Conservation (phyloP, 768 basidiomycete species). For the Tricholomella constricta region DNA sequence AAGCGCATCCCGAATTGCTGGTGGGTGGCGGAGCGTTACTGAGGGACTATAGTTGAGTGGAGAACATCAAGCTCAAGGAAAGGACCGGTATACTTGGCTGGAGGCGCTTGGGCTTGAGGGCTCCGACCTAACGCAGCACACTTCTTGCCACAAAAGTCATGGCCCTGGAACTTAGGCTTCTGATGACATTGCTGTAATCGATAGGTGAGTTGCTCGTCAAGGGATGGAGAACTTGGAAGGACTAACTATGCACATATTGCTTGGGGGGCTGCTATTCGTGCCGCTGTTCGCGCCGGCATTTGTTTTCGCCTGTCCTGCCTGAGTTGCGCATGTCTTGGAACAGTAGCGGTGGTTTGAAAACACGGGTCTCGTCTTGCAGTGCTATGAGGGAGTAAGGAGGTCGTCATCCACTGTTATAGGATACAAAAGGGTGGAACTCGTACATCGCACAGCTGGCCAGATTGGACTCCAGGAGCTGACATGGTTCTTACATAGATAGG, state of each 20-base stretch:
- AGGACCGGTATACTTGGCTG: constrained; percentile 30
- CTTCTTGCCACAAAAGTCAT: constrained; percentile 66
- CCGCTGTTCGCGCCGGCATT: too few relatives aligned
- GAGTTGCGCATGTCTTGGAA: constrained; percentile 54
- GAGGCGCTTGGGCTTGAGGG: too few relatives aligned
- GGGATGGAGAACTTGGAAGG: background rate
- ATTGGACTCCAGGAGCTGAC: too few relatives aligned
- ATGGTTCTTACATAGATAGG: too few relatives aligned
- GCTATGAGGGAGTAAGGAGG: too few relatives aligned
- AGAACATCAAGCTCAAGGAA: constrained; percentile 25
- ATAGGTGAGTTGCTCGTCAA: constrained; percentile 2
- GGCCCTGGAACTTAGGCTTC: constrained; percentile 59
- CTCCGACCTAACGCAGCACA: too few relatives aligned
- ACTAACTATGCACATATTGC: constrained; percentile 47
- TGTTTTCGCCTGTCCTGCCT: constrained; percentile 36
- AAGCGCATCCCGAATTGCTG: constrained; percentile 47
- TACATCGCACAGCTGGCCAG: too few relatives aligned
- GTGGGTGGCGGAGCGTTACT: constrained; percentile 32
- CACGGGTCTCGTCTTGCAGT: constrained; percentile 51
- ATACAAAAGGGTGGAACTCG: too few relatives aligned
- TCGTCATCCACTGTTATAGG: too few relatives aligned
- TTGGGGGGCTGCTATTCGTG: too few relatives aligned
- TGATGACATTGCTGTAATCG: constrained; percentile 53
- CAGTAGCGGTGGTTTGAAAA: constrained; percentile 48
- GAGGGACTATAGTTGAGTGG: constrained; percentile 33